Percentiles rank a stretch among this genome's conserved stretches.
These are phyloP conservation scores for Yarrowia porcina DNA, from an alignment of 805 yeast species.

Conservation along the genomic window DNA sequence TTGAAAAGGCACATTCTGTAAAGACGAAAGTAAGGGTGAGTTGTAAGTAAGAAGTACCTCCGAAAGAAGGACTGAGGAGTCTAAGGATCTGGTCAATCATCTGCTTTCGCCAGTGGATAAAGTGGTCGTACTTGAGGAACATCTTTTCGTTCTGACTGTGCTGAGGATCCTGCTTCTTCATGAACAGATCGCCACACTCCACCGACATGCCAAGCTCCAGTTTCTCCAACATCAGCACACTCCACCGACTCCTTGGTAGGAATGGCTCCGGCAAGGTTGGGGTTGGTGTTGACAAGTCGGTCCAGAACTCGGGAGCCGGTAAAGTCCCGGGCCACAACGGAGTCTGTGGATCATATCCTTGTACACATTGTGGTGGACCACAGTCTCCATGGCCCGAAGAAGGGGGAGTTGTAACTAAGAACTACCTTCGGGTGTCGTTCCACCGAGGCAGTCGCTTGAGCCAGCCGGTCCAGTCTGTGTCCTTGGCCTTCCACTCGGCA, in stretches of 20 bases:
- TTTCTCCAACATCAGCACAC: constrained; percentile 65
- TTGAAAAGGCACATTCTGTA: too few species aligned
- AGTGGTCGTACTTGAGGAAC: constrained; percentile 25
- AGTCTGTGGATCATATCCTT: constrained; percentile 21
- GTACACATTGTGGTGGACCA: constrained; percentile 5
- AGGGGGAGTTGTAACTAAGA: too few species aligned
- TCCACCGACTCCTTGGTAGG: constrained; percentile 37
- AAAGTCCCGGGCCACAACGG: constrained; percentile 18
- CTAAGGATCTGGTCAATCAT: constrained; percentile 25
- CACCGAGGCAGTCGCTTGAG: not conserved
- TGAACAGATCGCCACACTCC: constrained; percentile 83
- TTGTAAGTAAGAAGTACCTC: too few species aligned
- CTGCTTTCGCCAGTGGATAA: constrained; percentile 26
- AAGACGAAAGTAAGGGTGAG: too few species aligned
- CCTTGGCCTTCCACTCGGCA: constrained; percentile 15
- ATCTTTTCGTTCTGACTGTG: constrained; percentile 3
- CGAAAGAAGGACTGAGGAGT: too few species aligned
- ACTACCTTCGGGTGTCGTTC: not conserved
- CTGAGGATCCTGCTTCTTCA: constrained; percentile 9
- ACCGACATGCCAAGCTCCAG: constrained; percentile 73
- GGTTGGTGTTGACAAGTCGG: constrained; percentile 10
- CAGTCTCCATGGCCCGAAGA: not conserved
- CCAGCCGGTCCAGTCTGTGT: constrained; percentile 16
- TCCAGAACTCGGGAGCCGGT: constrained; percentile 22
- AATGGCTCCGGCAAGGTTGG: constrained; percentile 22